phyloP scores from a whole-genome alignment of 768 basidiomycete species.

The Ramaria rubella region DNA sequence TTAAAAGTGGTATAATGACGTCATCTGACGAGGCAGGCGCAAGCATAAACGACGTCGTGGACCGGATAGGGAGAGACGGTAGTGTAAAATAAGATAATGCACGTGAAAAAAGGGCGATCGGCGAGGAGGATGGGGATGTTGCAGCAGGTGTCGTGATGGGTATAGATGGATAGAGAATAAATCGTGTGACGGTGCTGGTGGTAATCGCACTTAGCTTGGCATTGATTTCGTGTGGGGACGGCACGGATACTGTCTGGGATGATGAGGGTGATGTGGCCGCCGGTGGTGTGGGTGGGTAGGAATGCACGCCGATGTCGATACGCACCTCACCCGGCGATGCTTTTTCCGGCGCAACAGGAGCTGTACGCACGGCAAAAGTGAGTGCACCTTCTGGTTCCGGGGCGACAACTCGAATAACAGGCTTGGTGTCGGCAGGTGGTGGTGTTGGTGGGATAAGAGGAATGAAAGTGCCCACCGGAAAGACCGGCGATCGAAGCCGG shows the following conservation, averaged over 20 bases:
- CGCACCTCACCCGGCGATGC: constrained; percentile 10
- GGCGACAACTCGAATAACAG: neutral
- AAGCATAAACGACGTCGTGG: constrained; percentile 10
- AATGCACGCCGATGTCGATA: constrained; percentile 28
- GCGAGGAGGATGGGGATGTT: neutral
- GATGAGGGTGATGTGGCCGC: constrained; percentile 14
- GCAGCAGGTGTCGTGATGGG: constrained; percentile 6
- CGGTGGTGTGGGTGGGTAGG: constrained; percentile 32
- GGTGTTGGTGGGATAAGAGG: constrained; percentile 21
- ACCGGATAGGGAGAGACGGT: constrained; percentile 2
- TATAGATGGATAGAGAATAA: constrained; percentile 16
- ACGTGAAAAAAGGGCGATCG: constrained; percentile 11
- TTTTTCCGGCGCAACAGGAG: neutral
- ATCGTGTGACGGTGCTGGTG: constrained; percentile 1
- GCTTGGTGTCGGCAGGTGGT: constrained; percentile 1
- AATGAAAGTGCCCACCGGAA: constrained; percentile 45
- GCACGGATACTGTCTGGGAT: constrained; percentile 10
- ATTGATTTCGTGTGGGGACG: constrained; percentile 24
- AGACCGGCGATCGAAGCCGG: constrained; percentile 62
- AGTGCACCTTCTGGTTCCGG: neutral
- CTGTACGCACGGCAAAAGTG: constrained; percentile 6
- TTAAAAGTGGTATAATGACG: constrained; percentile 40
- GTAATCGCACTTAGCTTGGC: constrained; percentile 23
- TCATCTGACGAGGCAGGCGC: constrained; percentile 1
- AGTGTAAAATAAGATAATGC: neutral